Base-by-base conservation (phyloP, 352 stramenopile species). In the Phytophthora palmivora region DNA sequence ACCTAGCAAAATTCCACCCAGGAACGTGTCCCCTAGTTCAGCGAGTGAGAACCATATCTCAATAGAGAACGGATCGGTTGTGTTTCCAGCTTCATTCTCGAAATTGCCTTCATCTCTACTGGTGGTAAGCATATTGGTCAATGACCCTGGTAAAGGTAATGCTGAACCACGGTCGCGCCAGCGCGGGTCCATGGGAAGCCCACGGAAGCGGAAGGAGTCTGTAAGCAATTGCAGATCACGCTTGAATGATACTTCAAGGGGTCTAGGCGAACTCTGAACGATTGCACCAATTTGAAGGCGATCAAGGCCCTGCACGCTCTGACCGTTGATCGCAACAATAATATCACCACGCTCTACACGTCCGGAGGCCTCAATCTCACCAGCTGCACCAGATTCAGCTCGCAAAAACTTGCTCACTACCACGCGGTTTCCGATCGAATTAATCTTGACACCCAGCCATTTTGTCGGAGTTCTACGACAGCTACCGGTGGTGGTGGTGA, bases 381-480 rank as follows among this genome's bases (percentile, higher is more conserved):
- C 84, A 22, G 82, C 55, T 0, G 77, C 79, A 7, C 81, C 83
- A 0, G 74, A 81, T 9, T 80, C 77, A 19, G 79, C 64, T 7
- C 78, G 81, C 44, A 90, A 36, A 26, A 92, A 92, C 42, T 88
- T 89, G 69, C 83, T 92, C 45, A 92, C 73, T 32, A 90, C 73
- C 39, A 92, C 76, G 22, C 79, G 77, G 34, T 82, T 82, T 16
- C 83, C 83, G 45, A 92, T 83, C 44, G 79, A 87, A 56, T 88
- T 90, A 56, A 92, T 90, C 69, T 90, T 90, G 33, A 92, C 70
- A 19, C 83, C 80, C 15, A 92, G 67, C 83, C 80, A 92, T 89
- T 85, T 49, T 88, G 82, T 15, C 80, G 70, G 26, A 92, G 70
- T 36, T 78, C 76, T 9, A 92, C 69, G 38, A 67, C 69, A 38